Percentiles rank a stretch among this genome's conserved stretches.
Evolutionary conservation across 2,329 filamentous ascomycete genomes (phyloP).

Genomic region (Pezizomycotina sp.): DNA sequence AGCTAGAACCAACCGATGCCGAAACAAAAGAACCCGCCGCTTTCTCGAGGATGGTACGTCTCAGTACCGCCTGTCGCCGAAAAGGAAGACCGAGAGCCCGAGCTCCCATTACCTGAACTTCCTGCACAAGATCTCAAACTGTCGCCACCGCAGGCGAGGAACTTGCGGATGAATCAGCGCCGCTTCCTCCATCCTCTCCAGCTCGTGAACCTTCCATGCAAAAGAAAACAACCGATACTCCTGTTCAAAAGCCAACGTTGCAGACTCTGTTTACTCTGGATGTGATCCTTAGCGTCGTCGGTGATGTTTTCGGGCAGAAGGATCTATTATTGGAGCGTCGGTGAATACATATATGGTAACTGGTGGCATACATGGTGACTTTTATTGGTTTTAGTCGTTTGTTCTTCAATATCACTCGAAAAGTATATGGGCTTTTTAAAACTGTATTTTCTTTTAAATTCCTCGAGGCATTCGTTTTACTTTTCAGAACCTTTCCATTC

Average conservation of each 20-base stretch:
- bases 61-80: neutral
- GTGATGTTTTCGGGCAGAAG: conserved; percentile 24
- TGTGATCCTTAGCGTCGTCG: conserved; percentile 25
- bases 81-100: conserved; percentile 1
- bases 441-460: too few relatives aligned
- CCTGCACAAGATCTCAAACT: neutral
- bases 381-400: too few relatives aligned
- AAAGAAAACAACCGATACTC: neutral
- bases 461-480: too few relatives aligned
- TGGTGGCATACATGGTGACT: too few relatives aligned
- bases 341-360: conserved; percentile 1
- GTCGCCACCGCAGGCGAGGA: neutral
- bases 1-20: too few relatives aligned
- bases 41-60: too few relatives aligned
- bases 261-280: conserved; percentile 23
- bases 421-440: too few relatives aligned
- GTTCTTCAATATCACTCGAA: too few relatives aligned
- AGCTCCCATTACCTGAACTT: neutral
- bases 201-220: neutral
- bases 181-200: neutral
- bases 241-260: conserved; percentile 13
- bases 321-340: conserved; percentile 21
- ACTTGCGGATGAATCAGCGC: neutral
- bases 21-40: too few relatives aligned
- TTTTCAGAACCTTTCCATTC: too few relatives aligned